Evolutionary conservation across 2,329 filamentous ascomycete genomes (phyloP).

Genomic region (Xenoacremonium recifei): DNA sequence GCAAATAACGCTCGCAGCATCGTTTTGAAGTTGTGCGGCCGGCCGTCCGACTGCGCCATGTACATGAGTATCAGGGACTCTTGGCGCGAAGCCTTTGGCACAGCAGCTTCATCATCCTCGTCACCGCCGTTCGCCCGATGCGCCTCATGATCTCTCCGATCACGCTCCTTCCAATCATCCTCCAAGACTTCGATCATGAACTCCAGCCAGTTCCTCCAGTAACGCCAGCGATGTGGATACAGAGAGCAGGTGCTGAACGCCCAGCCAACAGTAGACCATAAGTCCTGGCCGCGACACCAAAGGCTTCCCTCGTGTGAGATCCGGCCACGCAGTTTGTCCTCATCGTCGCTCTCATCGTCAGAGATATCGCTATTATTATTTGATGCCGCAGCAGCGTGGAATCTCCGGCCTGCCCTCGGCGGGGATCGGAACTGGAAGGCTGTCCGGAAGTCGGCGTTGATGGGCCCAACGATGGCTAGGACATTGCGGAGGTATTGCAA

Average conservation of each 20-base stretch:
- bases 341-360: constrained; percentile 42
- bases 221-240: constrained; percentile 72
- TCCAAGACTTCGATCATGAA: constrained; percentile 79
- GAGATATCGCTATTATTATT: constrained; percentile 42
- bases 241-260: constrained; percentile 83
- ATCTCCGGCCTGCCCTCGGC: constrained; percentile 28
- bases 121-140: constrained; percentile 17
- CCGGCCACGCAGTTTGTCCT: constrained; percentile 53
- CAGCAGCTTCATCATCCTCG: constrained; percentile 20
- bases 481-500: constrained; percentile 69
- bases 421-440: constrained; percentile 66
- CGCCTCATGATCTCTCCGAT: constrained; percentile 44
- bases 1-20: constrained; percentile 68
- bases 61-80: constrained; percentile 63
- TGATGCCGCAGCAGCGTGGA: constrained; percentile 38
- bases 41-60: constrained; percentile 44
- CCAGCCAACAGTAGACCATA: constrained; percentile 90
- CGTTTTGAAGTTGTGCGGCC: constrained; percentile 46
- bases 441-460: constrained; percentile 66
- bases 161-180: constrained; percentile 62
- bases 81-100: constrained; percentile 34
- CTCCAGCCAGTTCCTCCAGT: constrained; percentile 79
- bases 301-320: constrained; percentile 65
- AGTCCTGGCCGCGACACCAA: constrained; percentile 76
- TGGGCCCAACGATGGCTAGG: constrained; percentile 62